phyloP scores from a whole-genome alignment of 2,329 filamentous ascomycete genomes.

The Pseudogymnoascus sp. region DNA sequence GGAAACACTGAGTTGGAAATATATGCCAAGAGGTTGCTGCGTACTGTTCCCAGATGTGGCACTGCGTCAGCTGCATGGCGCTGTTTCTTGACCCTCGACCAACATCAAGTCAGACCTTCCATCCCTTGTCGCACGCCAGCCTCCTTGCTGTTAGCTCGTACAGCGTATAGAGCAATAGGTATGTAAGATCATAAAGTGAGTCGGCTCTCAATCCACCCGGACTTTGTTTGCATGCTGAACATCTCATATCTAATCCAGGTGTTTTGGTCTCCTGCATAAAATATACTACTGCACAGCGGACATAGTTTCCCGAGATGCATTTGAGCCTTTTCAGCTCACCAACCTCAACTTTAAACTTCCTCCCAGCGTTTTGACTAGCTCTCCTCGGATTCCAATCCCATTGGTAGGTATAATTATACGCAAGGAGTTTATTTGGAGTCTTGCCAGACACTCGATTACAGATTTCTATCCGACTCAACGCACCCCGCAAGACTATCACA shows the following conservation, averaged over 20 bases:
- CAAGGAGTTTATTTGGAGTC: background rate
- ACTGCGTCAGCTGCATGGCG: background rate
- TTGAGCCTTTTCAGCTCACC: background rate
- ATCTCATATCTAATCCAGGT: background rate
- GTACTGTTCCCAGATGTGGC: background rate
- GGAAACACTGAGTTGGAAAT: background rate
- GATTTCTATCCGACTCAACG: slow-evolving; percentile 4
- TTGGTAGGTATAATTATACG: slow-evolving; percentile 2
- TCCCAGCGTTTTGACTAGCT: background rate
- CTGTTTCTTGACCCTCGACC: background rate
- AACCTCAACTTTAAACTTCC: background rate
- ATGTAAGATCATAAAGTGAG: background rate
- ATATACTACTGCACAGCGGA: background rate
- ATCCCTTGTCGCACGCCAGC: background rate
- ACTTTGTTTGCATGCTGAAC: background rate
- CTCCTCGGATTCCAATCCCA: background rate
- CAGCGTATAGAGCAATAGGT: background rate
- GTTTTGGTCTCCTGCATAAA: background rate
- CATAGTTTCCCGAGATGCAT: background rate
- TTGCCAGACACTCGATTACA: background rate
- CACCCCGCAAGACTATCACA: slow-evolving; percentile 1
- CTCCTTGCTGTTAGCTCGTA: background rate
- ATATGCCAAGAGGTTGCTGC: background rate
- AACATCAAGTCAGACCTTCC: background rate
- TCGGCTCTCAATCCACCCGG: background rate